Base-by-base conservation (phyloP, 2,329 filamentous ascomycete genomes). In the Talaromyces sp. region DNA sequence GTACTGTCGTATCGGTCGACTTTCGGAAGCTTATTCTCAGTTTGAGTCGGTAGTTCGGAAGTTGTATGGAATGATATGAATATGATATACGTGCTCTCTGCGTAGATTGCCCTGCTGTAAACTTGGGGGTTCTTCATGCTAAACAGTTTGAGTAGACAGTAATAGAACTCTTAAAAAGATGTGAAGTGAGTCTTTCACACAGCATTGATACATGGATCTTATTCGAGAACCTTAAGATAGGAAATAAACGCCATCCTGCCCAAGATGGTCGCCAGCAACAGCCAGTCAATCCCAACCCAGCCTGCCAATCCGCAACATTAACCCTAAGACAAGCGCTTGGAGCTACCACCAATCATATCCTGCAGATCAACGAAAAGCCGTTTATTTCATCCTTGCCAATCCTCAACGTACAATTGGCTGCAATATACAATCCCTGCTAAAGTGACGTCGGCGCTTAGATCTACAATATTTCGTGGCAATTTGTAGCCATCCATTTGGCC, bases 371-470 rank as follows among this genome's bases (percentile, higher is more conserved):
- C 49, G 11, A 52, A n/a, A 33, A 33, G 25, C 50, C n/a, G 31
- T 35, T 50, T 49, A 49, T 47, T 49, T 49, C 22, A 49, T 22
- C 22, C 45, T 47, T 47, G 45, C 25, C 3, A 54, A 33, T 52
- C 9, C 50, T 56, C 33, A 37, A 37, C 49, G 17, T 11, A 56
- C 6, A 22, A 56, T 56, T 56, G 52, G 52, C 10, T 33, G 5
- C 52, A 39, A 4, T 25, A 37, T 15, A 56, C 25, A 31, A 56
- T 13, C 31, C 17, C 52, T 62, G 47, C 63, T 49, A 39, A 47
- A 63, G 41, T 27, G 61, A 68, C 39, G 22, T 59, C 63, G 43
- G 66, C 15, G 35, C 49, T 63, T 67, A 65, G 66, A 27, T 27
- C 27, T 10, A 33, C 47, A 17, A 7, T 31, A 50, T 31, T 17